Evolutionary conservation across 1,139 yeast genomes (phyloP).

Genomic region (Kluyveromyces sp.): DNA sequence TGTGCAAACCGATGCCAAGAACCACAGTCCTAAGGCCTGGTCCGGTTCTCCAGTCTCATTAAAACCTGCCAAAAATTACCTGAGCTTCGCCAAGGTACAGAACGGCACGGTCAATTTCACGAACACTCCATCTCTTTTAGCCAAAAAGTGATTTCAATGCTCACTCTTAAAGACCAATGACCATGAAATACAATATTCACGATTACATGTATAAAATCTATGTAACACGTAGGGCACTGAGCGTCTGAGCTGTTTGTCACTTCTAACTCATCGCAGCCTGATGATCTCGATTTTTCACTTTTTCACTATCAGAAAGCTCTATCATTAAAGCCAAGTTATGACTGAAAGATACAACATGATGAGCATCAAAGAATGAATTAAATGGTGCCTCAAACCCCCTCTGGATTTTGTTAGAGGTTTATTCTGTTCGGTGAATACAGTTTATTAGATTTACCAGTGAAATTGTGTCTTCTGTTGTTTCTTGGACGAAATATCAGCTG

Average conservation of each 20-base stretch:
- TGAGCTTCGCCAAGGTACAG: constrained; percentile 19
- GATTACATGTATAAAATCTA: neutral
- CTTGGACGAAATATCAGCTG: neutral
- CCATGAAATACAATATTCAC: neutral
- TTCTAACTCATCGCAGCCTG: too few relatives aligned
- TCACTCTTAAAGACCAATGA: neutral
- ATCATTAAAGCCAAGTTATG: neutral
- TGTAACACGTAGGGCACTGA: too few relatives aligned
- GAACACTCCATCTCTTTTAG: constrained; percentile 19
- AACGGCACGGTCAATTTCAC: constrained; percentile 17
- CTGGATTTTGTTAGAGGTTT: neutral
- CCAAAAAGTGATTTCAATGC: neutral
- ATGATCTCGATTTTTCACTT: neutral
- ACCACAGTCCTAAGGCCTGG: constrained; percentile 1
- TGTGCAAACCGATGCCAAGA: constrained; percentile 20
- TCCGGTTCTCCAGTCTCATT: constrained; percentile 8
- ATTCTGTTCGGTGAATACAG: neutral
- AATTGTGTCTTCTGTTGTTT: neutral
- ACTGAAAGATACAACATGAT: neutral
- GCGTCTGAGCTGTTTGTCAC: too few relatives aligned
- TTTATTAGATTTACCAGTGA: neutral
- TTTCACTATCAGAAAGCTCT: neutral
- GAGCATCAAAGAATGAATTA: neutral
- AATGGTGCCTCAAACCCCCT: too few relatives aligned
- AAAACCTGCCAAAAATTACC: constrained; percentile 16